A percentile compares a stretch with the other conserved stretches of the same genome.
These are phyloP conservation scores for Suhomyces choctaworum DNA, from an alignment of 1,139 yeast species.

Conservation along the genomic window DNA sequence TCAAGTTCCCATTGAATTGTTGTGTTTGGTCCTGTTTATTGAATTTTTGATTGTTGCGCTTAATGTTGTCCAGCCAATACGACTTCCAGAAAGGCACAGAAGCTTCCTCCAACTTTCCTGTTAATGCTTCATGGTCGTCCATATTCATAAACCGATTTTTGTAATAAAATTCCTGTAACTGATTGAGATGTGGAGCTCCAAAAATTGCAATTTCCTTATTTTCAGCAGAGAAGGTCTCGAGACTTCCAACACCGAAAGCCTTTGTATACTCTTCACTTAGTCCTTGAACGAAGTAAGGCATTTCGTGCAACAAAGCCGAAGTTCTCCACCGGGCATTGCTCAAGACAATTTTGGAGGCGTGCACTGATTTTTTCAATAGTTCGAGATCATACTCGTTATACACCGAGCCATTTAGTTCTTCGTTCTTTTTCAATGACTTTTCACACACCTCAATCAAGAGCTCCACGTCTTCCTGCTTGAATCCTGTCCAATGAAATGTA, in stretches of 20 bases:
- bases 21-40: slow-evolving; percentile 29
- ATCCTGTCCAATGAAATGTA: slow-evolving; percentile 76
- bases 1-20: slow-evolving; percentile 13
- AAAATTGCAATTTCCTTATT: slow-evolving; percentile 39
- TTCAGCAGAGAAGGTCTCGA: slow-evolving; percentile 16
- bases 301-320: slow-evolving; percentile 58
- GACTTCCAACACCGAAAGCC: slow-evolving; percentile 45
- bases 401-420: slow-evolving; percentile 20
- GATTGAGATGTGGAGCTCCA: slow-evolving; percentile 61
- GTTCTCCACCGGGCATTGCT: slow-evolving; percentile 56
- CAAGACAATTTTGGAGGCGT: slow-evolving; percentile 49
- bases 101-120: slow-evolving; percentile 28
- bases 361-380: slow-evolving; percentile 43
- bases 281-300: slow-evolving; percentile 53
- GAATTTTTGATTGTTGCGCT: slow-evolving; percentile 35
- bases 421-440: slow-evolving; percentile 41
- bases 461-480: slow-evolving; percentile 55
- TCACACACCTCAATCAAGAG: slow-evolving; percentile 51
- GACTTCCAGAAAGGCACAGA: slow-evolving; percentile 51
- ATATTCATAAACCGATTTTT: slow-evolving; percentile 48
- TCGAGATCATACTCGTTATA: slow-evolving; percentile 39
- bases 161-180: slow-evolving; percentile 54
- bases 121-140: slow-evolving; percentile 26
- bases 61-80: slow-evolving; percentile 49
- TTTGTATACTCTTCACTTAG: slow-evolving; percentile 42